phyloP scores from a whole-genome alignment of 106 monocot genomes.

The Chionographis japonica region DNA sequence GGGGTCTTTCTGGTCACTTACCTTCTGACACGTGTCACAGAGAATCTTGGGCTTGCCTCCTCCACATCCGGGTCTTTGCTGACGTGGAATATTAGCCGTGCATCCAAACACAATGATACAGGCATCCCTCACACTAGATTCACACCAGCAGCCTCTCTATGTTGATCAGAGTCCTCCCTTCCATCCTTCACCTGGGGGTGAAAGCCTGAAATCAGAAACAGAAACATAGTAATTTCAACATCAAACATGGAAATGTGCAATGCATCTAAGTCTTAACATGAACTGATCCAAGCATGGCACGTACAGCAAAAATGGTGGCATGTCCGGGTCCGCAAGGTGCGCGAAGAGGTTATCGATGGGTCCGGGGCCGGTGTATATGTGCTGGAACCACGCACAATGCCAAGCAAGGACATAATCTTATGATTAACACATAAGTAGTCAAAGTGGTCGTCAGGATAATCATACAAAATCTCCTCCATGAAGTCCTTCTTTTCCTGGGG shows the following conservation, averaged over 20 bases:
- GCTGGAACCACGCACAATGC: conserved; percentile 99
- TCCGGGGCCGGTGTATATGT: conserved; percentile 89
- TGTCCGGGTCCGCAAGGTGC: conserved; percentile 98
- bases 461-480: too few species aligned
- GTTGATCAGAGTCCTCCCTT: too few species aligned
- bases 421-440: too few species aligned
- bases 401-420: too few species aligned
- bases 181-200: conserved; percentile 48
- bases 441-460: too few species aligned
- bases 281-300: too few species aligned
- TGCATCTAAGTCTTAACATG: neutral
- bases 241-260: neutral
- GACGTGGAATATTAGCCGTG: conserved; percentile 18
- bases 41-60: conserved; percentile 28
- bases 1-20: neutral
- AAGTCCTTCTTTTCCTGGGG: too few species aligned
- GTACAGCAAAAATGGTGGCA: conserved; percentile 86
- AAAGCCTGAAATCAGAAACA: conserved; percentile 42
- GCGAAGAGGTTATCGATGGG: conserved; percentile 98
- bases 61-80: conserved; percentile 21
- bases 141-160: too few species aligned
- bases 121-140: too few species aligned
- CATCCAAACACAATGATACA: too few species aligned
- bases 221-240: neutral
- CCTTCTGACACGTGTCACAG: conserved; percentile 33